phyloP scores from a whole-genome alignment of 148 eudicot genomes.

The Dianthus caryophyllus region DNA sequence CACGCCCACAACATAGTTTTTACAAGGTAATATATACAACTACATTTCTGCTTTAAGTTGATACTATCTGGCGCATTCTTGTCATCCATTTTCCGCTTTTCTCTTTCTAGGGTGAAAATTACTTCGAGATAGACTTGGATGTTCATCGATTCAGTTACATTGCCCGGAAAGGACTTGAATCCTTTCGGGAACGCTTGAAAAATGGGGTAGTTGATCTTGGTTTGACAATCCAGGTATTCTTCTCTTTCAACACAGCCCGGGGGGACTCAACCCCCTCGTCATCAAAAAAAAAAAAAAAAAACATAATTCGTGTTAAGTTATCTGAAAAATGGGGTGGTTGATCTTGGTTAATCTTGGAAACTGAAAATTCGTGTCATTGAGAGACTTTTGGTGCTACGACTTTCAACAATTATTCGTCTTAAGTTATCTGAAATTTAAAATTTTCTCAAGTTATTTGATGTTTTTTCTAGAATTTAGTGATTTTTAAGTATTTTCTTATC shows the following conservation, averaged over 20 bases:
- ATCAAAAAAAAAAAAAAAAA: too few species aligned
- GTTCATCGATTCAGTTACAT: slow-evolving; percentile 86
- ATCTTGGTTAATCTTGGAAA: slow-evolving; percentile 78
- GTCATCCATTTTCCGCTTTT: neutral
- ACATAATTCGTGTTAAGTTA: too few species aligned
- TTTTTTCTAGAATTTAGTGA: too few species aligned
- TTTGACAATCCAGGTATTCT: too few species aligned
- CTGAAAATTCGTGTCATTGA: slow-evolving; percentile 21
- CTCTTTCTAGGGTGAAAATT: slow-evolving; percentile 54
- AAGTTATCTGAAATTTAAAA: too few species aligned
- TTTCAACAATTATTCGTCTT: neutral
- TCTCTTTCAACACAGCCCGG: too few species aligned
- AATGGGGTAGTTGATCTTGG: too few species aligned
- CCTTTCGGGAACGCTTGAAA: slow-evolving; percentile 71
- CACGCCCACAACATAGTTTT: slow-evolving; percentile 93
- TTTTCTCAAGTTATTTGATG: too few species aligned
- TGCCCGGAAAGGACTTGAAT: slow-evolving; percentile 78
- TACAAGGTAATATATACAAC: slow-evolving; percentile 42
- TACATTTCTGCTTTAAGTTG: neutral
- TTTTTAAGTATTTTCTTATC: too few species aligned
- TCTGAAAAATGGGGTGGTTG: slow-evolving; percentile 50
- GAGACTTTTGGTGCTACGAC: neutral
- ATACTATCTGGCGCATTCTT: neutral
- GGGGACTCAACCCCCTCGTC: too few species aligned
- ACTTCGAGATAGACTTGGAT: slow-evolving; percentile 87